Evolutionary conservation across 164 flowering plant genomes (phyloP).

Genomic region (Stephania cephalantha): DNA sequence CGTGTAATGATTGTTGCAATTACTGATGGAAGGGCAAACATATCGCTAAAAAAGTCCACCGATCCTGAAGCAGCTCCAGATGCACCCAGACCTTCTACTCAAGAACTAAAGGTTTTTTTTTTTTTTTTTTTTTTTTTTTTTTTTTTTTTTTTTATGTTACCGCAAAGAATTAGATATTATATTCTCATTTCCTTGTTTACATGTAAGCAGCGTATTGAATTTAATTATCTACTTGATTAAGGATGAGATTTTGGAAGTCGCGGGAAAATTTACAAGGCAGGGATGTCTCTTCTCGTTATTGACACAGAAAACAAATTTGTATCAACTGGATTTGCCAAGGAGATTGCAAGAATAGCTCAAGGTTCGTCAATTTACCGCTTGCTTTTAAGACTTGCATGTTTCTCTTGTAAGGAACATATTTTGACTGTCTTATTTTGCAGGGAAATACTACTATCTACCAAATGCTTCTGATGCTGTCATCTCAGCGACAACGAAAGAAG

Average conservation of each 20-base stretch:
- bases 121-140: background rate
- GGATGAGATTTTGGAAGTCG: conserved; percentile 98
- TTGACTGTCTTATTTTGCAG: conserved; percentile 32
- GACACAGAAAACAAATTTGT: conserved; percentile 98
- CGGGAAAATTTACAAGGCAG: conserved; percentile 89
- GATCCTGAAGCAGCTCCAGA: conserved; percentile 75
- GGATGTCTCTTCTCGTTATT: conserved; percentile 94
- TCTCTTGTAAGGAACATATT: background rate
- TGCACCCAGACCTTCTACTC: conserved; percentile 75
- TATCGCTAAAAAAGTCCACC: conserved; percentile 79
- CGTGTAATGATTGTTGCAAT: conserved; percentile 92
- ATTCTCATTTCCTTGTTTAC: background rate
- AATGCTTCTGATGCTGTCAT: conserved; percentile 97
- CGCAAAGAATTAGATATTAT: background rate
- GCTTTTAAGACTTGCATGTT: background rate
- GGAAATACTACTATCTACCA: conserved; percentile 93
- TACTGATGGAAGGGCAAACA: conserved; percentile 96
- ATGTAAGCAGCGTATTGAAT: background rate
- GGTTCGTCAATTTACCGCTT: conserved; percentile 31
- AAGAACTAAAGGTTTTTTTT: conserved; percentile 69
- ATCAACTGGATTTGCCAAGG: conserved; percentile 96
- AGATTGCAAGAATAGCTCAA: conserved; percentile 94
- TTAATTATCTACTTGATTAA: conserved; percentile 17
- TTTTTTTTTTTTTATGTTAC: background rate
- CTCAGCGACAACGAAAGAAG: conserved; percentile 86